Evolutionary conservation across 106 monocot species (phyloP).

Genomic region (Dendrobium catenatum): DNA sequence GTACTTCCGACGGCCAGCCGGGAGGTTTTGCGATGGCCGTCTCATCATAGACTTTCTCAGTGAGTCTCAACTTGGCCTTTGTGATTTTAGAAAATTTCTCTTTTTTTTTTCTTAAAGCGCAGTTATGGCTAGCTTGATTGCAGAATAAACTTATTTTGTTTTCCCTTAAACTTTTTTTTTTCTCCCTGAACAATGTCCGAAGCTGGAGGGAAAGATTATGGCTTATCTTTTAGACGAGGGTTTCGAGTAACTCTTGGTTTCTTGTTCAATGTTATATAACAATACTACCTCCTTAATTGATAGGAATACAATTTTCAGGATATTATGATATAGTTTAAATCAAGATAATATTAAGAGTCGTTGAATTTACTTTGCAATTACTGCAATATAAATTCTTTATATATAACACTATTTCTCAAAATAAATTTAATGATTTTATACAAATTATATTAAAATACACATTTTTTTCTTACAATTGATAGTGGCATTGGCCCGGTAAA

Average conservation of each 20-base stretch:
- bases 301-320: too few relatives aligned
- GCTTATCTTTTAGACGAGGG: not conserved
- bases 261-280: not conserved
- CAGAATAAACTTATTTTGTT: not conserved
- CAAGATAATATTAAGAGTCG: too few relatives aligned
- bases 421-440: too few relatives aligned
- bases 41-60: conserved; percentile 87
- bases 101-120: not conserved
- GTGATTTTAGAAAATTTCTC: not conserved
- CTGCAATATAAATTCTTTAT: too few relatives aligned
- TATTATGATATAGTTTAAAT: too few relatives aligned
- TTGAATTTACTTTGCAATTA: too few relatives aligned
- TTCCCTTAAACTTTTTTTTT: not conserved
- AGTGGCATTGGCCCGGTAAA: too few relatives aligned
- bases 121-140: not conserved
- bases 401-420: too few relatives aligned
- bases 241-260: not conserved
- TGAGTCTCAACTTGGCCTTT: conserved; percentile 17
- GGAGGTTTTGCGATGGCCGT: conserved; percentile 86
- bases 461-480: too few relatives aligned
- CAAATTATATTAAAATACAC: too few relatives aligned
- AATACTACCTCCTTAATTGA: too few relatives aligned
- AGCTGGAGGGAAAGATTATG: not conserved
- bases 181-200: not conserved
- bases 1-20: conserved; percentile 50